Conservation (phyloP, 805 yeast genomes). For the Cyberlindnera maclurae region DNA sequence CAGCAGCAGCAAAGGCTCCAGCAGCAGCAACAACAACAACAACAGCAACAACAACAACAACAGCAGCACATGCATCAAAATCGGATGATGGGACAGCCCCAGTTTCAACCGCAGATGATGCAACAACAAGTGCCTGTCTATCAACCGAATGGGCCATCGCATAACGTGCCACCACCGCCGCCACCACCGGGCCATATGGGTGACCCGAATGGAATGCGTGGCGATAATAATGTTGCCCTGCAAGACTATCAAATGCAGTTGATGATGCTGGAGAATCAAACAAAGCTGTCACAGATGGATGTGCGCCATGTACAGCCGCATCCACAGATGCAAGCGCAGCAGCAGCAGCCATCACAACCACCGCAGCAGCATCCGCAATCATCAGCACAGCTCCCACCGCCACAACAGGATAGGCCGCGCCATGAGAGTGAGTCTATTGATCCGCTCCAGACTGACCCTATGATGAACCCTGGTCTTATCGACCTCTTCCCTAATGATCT, state of each 20-base stretch:
- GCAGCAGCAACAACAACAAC: slow-evolving; percentile 7
- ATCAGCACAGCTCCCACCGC: neutral
- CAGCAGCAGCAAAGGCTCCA: slow-evolving; percentile 13
- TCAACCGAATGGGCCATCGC: neutral
- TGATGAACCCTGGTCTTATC: slow-evolving; percentile 13
- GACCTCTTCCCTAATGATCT: slow-evolving; percentile 20
- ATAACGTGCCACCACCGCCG: neutral
- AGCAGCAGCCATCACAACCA: neutral
- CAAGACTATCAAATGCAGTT: slow-evolving; percentile 80
- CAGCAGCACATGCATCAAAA: slow-evolving; percentile 8
- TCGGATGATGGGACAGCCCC: slow-evolving; percentile 13
- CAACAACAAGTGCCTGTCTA: slow-evolving; percentile 3
- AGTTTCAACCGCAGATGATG: slow-evolving; percentile 9
- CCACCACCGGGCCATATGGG: neutral
- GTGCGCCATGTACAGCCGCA: neutral
- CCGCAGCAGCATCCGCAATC: neutral
- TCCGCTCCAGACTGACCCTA: slow-evolving; percentile 21
- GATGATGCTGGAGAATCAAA: slow-evolving; percentile 68
- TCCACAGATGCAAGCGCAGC: neutral
- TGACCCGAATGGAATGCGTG: slow-evolving; percentile 9
- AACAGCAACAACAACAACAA: slow-evolving; percentile 4
- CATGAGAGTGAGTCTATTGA: slow-evolving; percentile 16
- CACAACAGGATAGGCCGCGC: slow-evolving; percentile 2
- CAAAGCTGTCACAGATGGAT: slow-evolving; percentile 30
- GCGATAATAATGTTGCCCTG: slow-evolving; percentile 40